Evolutionary conservation across 2,329 filamentous ascomycete species (phyloP).

Genomic region (Apiospora marii): DNA sequence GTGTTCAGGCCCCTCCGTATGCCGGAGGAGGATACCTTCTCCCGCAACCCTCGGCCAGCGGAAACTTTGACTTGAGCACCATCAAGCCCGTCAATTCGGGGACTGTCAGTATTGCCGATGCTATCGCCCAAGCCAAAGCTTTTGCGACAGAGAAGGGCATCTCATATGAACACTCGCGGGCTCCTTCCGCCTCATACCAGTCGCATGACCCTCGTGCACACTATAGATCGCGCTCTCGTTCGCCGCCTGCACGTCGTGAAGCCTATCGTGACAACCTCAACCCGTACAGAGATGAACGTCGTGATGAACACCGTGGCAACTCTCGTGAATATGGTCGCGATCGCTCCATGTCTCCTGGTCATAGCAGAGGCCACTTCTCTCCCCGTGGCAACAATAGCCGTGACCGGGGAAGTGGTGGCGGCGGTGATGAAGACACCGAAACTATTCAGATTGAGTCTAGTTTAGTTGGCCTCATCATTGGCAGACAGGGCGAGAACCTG

Average conservation of each 20-base stretch:
- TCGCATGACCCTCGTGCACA: conserved; percentile 54
- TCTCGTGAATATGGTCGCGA: conserved; percentile 69
- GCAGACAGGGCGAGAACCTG: conserved; percentile 87
- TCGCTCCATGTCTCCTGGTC: conserved; percentile 75
- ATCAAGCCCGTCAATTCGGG: conserved; percentile 83
- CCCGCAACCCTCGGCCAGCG: conserved; percentile 75
- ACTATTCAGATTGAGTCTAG: conserved; percentile 87
- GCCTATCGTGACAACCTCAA: conserved; percentile 79
- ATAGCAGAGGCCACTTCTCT: conserved; percentile 65
- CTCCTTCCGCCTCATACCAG: conserved; percentile 52
- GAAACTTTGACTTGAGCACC: conserved; percentile 80
- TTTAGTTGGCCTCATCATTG: conserved; percentile 89
- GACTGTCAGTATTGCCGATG: conserved; percentile 83
- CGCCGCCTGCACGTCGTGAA: conserved; percentile 72
- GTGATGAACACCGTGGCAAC: conserved; percentile 67
- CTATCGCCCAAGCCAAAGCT: conserved; percentile 83
- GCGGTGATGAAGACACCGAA: conserved; percentile 75
- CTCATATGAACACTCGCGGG: conserved; percentile 61
- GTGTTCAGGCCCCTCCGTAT: conserved; percentile 46
- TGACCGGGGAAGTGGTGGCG: conserved; percentile 51
- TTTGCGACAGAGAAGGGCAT: conserved; percentile 83
- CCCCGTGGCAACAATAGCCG: conserved; percentile 61
- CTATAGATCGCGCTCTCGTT: conserved; percentile 77
- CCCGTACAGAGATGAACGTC: conserved; percentile 85
- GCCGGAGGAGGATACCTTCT: conserved; percentile 53